Evolutionary conservation across 495 filamentous ascomycete species (phyloP), one percentile per base, ranked within the genome.

Genomic region (Aspergillus kassunensis): DNA sequence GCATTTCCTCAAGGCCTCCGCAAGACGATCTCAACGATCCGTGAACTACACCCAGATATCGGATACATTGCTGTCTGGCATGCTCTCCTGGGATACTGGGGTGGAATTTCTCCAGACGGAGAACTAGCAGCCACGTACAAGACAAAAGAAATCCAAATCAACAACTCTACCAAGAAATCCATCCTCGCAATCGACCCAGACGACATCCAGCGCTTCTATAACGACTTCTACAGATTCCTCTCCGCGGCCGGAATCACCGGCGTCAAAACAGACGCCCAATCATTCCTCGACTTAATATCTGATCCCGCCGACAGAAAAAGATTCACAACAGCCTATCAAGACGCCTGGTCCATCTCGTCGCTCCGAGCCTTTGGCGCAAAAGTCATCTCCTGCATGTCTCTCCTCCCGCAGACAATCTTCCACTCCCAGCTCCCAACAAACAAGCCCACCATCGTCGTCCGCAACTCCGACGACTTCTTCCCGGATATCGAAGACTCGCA

Each of bases 381-480:
- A 58, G 83, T 83, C 8, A 96, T 96, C 35, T 90, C 88, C 7
- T 97, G 92, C 82, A 96, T 96, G 90, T 90, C 89, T 0, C 82
- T 90, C 66, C 75, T 83, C 5, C 92, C 92, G 0, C 86, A 89
- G 42, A 83, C 88, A 44, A 71, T 96, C 18, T 97, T 95, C 67
- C 83, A 90, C 63, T 85, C 85, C 4, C 87, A 92, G 58, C 70
- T 96, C 3, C 88, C 88, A 2, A 76, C 72, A 27, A 87, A 87
- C 64, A 82, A 83, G 42, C 86, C 88, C 1, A 67, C 77, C 0
- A 70, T 88, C 29, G 73, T 90, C 0, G 76, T 90, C 23, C 87
- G 93, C 15, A 97, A 96, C 69, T 91, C 87, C 0, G 91, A 97
- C 59, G 93, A 98, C 72, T 98, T 88, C 76, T 96, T 90, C 65